phyloP scores from a whole-genome alignment of 116 monocot species.

The Dioscorea cayenensis region DNA sequence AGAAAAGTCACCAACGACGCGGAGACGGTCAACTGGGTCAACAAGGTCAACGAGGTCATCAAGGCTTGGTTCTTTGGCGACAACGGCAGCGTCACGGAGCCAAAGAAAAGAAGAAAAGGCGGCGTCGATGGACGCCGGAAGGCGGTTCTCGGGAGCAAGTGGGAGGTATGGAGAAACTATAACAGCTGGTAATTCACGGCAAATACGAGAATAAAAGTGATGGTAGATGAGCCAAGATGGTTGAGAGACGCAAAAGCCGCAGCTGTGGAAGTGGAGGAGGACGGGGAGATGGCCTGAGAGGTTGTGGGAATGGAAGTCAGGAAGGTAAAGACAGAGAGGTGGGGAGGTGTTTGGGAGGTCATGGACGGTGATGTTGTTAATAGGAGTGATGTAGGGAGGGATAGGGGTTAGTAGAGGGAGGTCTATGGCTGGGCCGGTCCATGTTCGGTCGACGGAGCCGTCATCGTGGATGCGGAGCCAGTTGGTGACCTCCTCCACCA shows the following conservation, averaged over 20 bases:
- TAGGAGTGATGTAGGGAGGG: conserved; percentile 8
- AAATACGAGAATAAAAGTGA: conserved; percentile 65
- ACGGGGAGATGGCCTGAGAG: conserved; percentile 13
- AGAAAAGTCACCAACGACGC: conserved; percentile 32
- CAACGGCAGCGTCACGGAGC: conserved; percentile 25
- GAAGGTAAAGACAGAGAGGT: conserved; percentile 56
- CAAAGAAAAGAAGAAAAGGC: conserved; percentile 35
- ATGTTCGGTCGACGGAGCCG: conserved; percentile 35
- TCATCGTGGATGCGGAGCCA: conserved; percentile 29
- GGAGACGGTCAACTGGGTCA: background rate
- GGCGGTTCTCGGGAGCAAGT: conserved; percentile 76
- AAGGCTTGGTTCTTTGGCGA: background rate
- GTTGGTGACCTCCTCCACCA: conserved; percentile 26
- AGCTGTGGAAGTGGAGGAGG: conserved; percentile 70
- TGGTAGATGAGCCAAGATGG: conserved; percentile 66
- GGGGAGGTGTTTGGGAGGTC: conserved; percentile 26
- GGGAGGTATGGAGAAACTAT: conserved; percentile 58
- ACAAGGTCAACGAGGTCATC: too few species aligned
- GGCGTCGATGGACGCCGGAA: conserved; percentile 55
- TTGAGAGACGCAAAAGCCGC: conserved; percentile 78
- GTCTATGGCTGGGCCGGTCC: conserved; percentile 21
- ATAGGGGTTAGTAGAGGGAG: conserved; percentile 15
- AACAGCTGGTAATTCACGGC: conserved; percentile 30
- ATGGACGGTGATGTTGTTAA: conserved; percentile 34
- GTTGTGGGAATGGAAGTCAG: background rate